phyloP scores from a whole-genome alignment of 75 land plant genomes.

The Cunninghamia lanceolata region DNA sequence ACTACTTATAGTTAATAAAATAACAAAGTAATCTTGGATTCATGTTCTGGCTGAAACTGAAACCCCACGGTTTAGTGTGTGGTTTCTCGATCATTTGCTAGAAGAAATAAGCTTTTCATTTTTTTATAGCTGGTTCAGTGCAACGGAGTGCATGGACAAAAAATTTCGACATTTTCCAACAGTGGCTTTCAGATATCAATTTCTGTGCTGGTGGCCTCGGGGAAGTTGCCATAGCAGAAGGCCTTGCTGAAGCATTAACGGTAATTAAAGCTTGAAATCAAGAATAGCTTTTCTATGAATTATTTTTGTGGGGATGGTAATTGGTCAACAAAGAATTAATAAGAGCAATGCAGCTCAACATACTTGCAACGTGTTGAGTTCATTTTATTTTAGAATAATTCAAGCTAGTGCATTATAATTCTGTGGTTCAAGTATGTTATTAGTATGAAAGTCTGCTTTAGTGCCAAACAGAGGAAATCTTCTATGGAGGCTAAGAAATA shows the following conservation, averaged over 20 bases:
- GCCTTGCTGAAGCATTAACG: slow-evolving; percentile 86
- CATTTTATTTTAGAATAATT: not conserved
- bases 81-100: not conserved
- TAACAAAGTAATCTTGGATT: not conserved
- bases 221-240: slow-evolving; percentile 90
- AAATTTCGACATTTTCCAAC: slow-evolving; percentile 64
- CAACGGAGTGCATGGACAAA: slow-evolving; percentile 88
- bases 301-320: not conserved
- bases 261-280: slow-evolving; percentile 26
- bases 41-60: not conserved
- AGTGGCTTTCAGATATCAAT: slow-evolving; percentile 71
- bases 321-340: not conserved
- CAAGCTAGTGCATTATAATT: not conserved
- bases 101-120: not conserved
- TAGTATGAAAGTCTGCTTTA: not conserved
- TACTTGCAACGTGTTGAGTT: not conserved
- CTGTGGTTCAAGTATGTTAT: not conserved
- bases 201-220: slow-evolving; percentile 88
- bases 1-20: not conserved
- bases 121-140: slow-evolving; percentile 56
- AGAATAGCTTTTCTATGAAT: not conserved
- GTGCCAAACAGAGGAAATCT: not conserved
- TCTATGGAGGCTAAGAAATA: not conserved
- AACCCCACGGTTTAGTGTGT: not conserved
- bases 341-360: not conserved